Percentiles rank a stretch among this genome's conserved stretches.
Evolutionary conservation across 2,329 filamentous ascomycete species (phyloP).

Genomic region (Venturia pyrina): DNA sequence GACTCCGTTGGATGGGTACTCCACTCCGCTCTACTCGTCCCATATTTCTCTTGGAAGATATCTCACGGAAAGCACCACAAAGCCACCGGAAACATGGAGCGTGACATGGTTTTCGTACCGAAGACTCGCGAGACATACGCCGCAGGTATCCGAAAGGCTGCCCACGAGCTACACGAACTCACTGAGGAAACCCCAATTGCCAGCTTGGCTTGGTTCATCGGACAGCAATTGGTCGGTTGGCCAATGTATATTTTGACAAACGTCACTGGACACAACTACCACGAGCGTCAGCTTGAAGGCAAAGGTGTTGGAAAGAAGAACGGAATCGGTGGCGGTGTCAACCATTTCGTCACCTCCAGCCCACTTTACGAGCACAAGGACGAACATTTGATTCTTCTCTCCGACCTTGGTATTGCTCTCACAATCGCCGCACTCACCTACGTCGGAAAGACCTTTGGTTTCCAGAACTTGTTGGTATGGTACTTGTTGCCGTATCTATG

Average conservation of each 20-base stretch:
- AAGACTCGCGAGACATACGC: slow-evolving; percentile 79
- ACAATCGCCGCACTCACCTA: slow-evolving; percentile 51
- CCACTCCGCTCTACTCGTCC: slow-evolving; percentile 81
- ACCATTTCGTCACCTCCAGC: slow-evolving; percentile 85
- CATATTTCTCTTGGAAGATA: slow-evolving; percentile 99
- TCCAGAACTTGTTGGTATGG: slow-evolving; percentile 82
- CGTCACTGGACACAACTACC: slow-evolving; percentile 92
- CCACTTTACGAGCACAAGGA: slow-evolving; percentile 89
- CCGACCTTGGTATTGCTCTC: slow-evolving; percentile 66
- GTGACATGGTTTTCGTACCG: slow-evolving; percentile 98
- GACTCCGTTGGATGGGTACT: slow-evolving; percentile 86
- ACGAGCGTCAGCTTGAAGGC: slow-evolving; percentile 82
- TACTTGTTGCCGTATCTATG: slow-evolving; percentile 92
- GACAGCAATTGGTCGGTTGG: slow-evolving; percentile 89
- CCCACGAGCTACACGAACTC: slow-evolving; percentile 78
- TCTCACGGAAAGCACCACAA: slow-evolving; percentile 99
- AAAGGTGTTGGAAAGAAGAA: slow-evolving; percentile 89
- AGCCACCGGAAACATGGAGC: slow-evolving; percentile 91
- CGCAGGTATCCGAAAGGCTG: slow-evolving; percentile 58
- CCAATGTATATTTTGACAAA: slow-evolving; percentile 84
- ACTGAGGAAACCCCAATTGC: slow-evolving; percentile 88
- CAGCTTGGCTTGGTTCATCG: slow-evolving; percentile 63
- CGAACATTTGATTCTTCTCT: slow-evolving; percentile 74
- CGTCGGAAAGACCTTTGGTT: slow-evolving; percentile 70
- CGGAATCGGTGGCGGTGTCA: slow-evolving; percentile 69